These are phyloP conservation scores for Hordeum vulgare DNA, from an alignment of 176 grass and related monocot species.

Conservation along the genomic window MorexV3_pseudomolecules_assembly NC_058520.1:518816414-518816913, in stretches of 20 bases:
- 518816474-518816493: conserved; percentile 84
- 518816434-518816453: conserved; percentile 54
- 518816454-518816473: conserved; percentile 57
- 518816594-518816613: conserved; percentile 79
- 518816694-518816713: not conserved
- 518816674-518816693: not conserved
- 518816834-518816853: conserved; percentile 38
- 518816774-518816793: conserved; percentile 23
- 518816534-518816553: conserved; percentile 84
- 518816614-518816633: conserved; percentile 11
- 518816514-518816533: conserved; percentile 86
- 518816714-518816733: not conserved
- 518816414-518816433: conserved; percentile 75
- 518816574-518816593: conserved; percentile 89
- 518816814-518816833: conserved; percentile 10
- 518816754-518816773: conserved; percentile 57
- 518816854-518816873: conserved; percentile 38
- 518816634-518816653: not conserved
- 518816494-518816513: conserved; percentile 55
- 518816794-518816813: conserved; percentile 10
- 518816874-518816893: conserved; percentile 53
- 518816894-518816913: not conserved
- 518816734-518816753: not conserved
- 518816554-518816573: conserved; percentile 88
- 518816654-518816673: not conserved